Evolutionary conservation across 305 asterid genomes (phyloP).

Genomic region (Lippia alba): DNA sequence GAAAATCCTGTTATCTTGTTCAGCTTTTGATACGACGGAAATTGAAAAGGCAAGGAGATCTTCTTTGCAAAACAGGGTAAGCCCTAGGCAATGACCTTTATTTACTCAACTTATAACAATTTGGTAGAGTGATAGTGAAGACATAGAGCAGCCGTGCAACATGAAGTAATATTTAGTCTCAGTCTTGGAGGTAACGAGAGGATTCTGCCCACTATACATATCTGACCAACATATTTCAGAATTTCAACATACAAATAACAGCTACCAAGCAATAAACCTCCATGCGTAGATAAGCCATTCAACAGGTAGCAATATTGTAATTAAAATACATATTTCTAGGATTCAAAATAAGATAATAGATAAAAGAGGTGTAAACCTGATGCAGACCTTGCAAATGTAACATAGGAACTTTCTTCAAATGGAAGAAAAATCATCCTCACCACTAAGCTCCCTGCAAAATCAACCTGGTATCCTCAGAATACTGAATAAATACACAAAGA

Average conservation of each 20-base stretch:
- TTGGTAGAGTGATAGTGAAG: conserved; percentile 10
- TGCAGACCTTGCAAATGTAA: conserved; percentile 96
- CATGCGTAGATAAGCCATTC: no score
- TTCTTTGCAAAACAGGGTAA: conserved; percentile 1
- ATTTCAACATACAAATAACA: background rate
- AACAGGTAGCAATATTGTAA: conserved; percentile 7
- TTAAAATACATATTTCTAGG: conserved; percentile 21
- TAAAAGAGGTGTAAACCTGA: conserved; percentile 76
- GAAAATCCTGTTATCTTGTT: background rate
- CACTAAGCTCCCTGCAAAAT: conserved; percentile 90
- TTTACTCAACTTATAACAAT: conserved; percentile 1
- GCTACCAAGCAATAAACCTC: no score
- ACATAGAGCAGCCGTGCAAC: conserved; percentile 15
- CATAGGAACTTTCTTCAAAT: conserved; percentile 92
- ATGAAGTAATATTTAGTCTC: conserved; percentile 7
- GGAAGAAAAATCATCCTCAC: conserved; percentile 96
- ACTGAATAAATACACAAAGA: conserved; percentile 23
- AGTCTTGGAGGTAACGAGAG: background rate
- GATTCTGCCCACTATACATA: background rate
- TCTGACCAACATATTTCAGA: conserved; percentile 22
- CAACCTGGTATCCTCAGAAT: conserved; percentile 36
- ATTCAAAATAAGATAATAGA: conserved; percentile 22
- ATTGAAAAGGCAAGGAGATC: background rate
- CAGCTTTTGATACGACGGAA: background rate
- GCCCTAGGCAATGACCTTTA: background rate